Base-by-base conservation (phyloP, 306 rosid species). In the Rubus parviflorus region DNA sequence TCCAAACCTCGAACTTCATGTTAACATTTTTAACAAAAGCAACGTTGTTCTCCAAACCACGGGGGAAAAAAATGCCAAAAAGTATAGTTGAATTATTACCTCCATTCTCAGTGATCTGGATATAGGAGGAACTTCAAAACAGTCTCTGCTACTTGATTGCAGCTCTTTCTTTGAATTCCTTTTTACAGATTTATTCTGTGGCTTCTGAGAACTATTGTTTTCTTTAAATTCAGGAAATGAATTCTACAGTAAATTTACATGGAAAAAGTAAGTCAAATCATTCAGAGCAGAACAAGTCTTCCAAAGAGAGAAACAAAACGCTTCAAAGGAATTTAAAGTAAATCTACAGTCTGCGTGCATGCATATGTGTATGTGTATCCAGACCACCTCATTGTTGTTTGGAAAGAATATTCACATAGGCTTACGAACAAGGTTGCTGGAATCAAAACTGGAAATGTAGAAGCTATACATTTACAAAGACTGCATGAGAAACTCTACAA, bases 91-190 rank as follows among this genome's bases (percentile, higher is more conserved):
- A 71, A 11, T 40, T 19, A 30, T 53, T 80, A 84, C 90, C 82
- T 63, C 68, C 22, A 20, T 75, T 20, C 56, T 70, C 30, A 22
- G 17, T 70, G 68, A 52, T 46, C 52, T 69, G 67, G 82, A 73
- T 43, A 53, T 20, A 73, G 81, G 73, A 74, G 81, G 75, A 46
- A 80, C 84, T 52, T 78, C 30, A 46, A 74, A 74, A 65, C 69
- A 49, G 77, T 61, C 16, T 47, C 71, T 65, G 71, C 76, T 77
- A 53, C 72, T 77, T 41, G 83, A 72, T 42, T 19, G 35, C 9
- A 23, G 68, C 37, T 77, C 81, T 72, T 74, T 73, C 80, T 42
- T 75, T 46, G 78, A 80, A 69, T 67, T 52, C 62, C 25, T 73
- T 75, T 41, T 76, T 19, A 66, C 63, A 65, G 70, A 23, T 64